Evolutionary conservation across 1,284 basidiomycete species (phyloP).

Genomic region (Boletellus sp.): DNA sequence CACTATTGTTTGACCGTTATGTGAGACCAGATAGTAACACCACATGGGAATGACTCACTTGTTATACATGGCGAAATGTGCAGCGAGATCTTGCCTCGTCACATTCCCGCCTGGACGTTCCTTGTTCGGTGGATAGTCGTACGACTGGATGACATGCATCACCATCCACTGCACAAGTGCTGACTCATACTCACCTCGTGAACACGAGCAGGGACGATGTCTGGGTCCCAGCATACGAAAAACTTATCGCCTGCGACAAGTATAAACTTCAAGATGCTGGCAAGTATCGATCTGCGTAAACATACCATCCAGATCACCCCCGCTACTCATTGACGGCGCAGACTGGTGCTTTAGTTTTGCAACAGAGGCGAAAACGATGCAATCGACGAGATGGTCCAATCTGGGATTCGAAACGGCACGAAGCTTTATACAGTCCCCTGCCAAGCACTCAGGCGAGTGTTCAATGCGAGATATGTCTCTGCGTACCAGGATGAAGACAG

Average conservation of each 20-base stretch:
- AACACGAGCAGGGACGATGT: conserved; percentile 52
- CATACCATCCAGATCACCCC: conserved; percentile 58
- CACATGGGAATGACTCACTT: conserved; percentile 37
- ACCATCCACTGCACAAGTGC: too few species aligned
- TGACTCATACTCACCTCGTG: conserved; percentile 41
- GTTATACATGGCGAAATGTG: conserved; percentile 63
- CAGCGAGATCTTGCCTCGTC: conserved; percentile 52
- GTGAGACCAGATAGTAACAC: not conserved
- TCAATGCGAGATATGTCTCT: not conserved
- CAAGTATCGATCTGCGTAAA: not conserved
- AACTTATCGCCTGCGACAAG: conserved; percentile 51
- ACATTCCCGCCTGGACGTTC: conserved; percentile 46
- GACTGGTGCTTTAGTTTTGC: conserved; percentile 54
- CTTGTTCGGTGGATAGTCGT: conserved; percentile 61
- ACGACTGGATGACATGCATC: conserved; percentile 40
- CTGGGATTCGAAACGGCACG: conserved; percentile 50
- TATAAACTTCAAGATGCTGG: not conserved
- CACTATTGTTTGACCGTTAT: conserved; percentile 31
- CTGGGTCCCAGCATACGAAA: conserved; percentile 65
- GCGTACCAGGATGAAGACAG: conserved; percentile 59
- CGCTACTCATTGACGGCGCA: conserved; percentile 66
- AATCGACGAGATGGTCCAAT: conserved; percentile 57
- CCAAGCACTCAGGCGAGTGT: not conserved
- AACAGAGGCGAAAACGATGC: conserved; percentile 60
- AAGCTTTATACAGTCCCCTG: conserved; percentile 62